Percentiles rank a stretch among this genome's conserved stretches.
phyloP scores from a whole-genome alignment of 768 basidiomycete genomes.

The Dendrothele bispora region DNA sequence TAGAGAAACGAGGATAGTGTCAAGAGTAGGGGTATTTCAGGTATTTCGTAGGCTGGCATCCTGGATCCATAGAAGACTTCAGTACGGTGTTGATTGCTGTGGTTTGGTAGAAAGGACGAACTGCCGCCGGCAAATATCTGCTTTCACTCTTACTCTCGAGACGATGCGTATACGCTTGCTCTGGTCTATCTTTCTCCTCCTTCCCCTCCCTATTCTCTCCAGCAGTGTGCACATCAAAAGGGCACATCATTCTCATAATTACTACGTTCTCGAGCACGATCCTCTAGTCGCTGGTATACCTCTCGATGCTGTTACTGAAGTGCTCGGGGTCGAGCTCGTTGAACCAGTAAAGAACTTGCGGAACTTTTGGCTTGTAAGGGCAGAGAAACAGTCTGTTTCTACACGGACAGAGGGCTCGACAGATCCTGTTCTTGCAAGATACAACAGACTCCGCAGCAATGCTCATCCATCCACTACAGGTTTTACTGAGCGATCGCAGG shows the following conservation, averaged over 20 bases:
- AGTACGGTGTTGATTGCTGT: no score
- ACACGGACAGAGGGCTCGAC: conserved; percentile 30
- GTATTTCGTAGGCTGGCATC: conserved; percentile 23
- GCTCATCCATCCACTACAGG: conserved; percentile 14
- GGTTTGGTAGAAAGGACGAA: no score
- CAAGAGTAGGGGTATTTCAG: conserved; percentile 38
- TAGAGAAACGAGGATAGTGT: conserved; percentile 54
- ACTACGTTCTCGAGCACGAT: conserved; percentile 78
- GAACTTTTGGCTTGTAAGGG: conserved; percentile 84
- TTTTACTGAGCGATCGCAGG: conserved; percentile 10
- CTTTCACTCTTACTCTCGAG: no score
- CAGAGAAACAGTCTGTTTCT: conserved; percentile 34
- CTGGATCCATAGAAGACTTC: conserved; percentile 23
- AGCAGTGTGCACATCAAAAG: no score
- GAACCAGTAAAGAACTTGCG: conserved; percentile 83
- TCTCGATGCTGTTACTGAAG: conserved; percentile 55
- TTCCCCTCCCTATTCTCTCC: no score
- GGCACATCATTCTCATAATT: conserved; percentile 68
- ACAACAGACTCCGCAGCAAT: conserved; percentile 41
- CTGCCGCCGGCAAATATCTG: no score
- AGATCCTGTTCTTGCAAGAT: conserved; percentile 52
- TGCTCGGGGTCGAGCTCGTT: conserved; percentile 80
- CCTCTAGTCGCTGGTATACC: conserved; percentile 31
- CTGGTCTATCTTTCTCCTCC: no score
- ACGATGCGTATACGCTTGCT: no score